A percentile compares a stretch with the other conserved stretches of the same genome.
Conservation (phyloP, 1,139 yeast genomes). For the Hansenula sp. region DNA sequence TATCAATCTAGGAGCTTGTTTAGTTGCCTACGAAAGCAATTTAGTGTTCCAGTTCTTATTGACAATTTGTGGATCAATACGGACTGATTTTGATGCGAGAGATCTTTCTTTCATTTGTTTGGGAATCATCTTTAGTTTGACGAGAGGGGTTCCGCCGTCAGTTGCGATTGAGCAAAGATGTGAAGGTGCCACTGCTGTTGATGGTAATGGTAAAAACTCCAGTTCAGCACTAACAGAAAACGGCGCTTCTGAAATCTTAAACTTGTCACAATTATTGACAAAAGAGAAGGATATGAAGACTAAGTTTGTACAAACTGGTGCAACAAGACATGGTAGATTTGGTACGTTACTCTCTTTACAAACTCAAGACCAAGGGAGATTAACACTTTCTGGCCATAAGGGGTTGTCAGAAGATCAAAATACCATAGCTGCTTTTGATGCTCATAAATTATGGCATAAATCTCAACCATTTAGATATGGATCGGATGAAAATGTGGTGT, state of each 20-base stretch:
- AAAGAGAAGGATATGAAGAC: conserved; percentile 55
- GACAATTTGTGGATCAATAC: conserved; percentile 65
- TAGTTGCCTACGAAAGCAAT: conserved; percentile 57
- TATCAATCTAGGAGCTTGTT: conserved; percentile 56
- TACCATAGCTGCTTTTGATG: conserved; percentile 59
- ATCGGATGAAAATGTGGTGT: conserved; percentile 39
- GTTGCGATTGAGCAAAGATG: conserved; percentile 16
- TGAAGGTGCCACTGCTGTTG: too few relatives aligned
- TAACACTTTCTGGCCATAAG: conserved; percentile 77
- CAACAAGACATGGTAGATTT: conserved; percentile 85
- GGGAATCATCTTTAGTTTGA: conserved; percentile 65
- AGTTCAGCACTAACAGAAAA: background rate
- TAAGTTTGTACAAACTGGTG: conserved; percentile 45
- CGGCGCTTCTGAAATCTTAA: conserved; percentile 25
- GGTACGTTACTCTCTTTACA: conserved; percentile 80
- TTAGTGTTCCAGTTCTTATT: conserved; percentile 69
- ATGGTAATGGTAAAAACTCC: too few relatives aligned
- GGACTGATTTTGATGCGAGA: conserved; percentile 56
- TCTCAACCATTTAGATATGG: conserved; percentile 40
- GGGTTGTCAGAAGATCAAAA: conserved; percentile 46
- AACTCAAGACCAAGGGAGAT: conserved; percentile 49
- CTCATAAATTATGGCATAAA: conserved; percentile 62
- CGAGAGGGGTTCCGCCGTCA: conserved; percentile 50
- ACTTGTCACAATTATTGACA: conserved; percentile 50
- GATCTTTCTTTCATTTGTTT: conserved; percentile 60